Percentiles rank a stretch among this genome's conserved stretches.
Evolutionary conservation across 805 yeast species (phyloP).

Genomic region (Sugiyamaella marilandica): DNA sequence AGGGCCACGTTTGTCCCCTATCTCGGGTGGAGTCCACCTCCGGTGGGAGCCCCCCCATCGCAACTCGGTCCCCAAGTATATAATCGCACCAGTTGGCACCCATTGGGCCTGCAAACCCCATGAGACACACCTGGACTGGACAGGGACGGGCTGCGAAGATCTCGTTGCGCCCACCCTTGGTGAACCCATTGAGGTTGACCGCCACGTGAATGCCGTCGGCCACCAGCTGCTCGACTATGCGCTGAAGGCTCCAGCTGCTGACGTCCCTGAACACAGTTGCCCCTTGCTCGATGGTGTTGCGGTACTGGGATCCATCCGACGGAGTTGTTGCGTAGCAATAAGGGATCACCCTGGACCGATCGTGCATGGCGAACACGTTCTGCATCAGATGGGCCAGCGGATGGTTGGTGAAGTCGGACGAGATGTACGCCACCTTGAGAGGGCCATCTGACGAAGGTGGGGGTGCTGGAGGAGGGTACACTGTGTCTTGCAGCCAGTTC

Average conservation of each 20-base stretch:
- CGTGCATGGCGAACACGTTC: slow-evolving; percentile 32
- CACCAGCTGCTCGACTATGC: slow-evolving; percentile 25
- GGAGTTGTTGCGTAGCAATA: slow-evolving; percentile 30
- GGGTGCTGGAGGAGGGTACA: slow-evolving; percentile 29
- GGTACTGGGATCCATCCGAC: slow-evolving; percentile 27
- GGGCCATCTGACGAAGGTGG: slow-evolving; percentile 15
- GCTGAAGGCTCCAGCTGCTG: slow-evolving; percentile 24
- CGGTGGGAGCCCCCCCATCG: slow-evolving; percentile 15
- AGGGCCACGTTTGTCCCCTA: slow-evolving; percentile 9
- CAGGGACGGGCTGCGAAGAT: slow-evolving; percentile 32
- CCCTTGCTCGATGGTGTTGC: slow-evolving; percentile 26
- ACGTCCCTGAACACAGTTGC: slow-evolving; percentile 26
- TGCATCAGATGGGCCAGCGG: slow-evolving; percentile 35
- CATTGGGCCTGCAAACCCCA: slow-evolving; percentile 35
- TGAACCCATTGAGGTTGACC: slow-evolving; percentile 33
- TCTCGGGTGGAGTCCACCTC: background rate
- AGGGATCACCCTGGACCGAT: slow-evolving; percentile 22
- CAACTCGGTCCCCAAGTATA: slow-evolving; percentile 25
- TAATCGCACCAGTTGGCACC: slow-evolving; percentile 32
- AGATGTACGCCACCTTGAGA: slow-evolving; percentile 31
- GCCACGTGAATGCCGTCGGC: slow-evolving; percentile 31
- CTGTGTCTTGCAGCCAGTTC: slow-evolving; percentile 27
- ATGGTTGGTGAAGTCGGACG: slow-evolving; percentile 32
- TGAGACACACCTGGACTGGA: slow-evolving; percentile 30
- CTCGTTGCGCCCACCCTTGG: slow-evolving; percentile 33